phyloP scores from a whole-genome alignment of 345 rosid genomes.

The Raphanus sativus region DNA sequence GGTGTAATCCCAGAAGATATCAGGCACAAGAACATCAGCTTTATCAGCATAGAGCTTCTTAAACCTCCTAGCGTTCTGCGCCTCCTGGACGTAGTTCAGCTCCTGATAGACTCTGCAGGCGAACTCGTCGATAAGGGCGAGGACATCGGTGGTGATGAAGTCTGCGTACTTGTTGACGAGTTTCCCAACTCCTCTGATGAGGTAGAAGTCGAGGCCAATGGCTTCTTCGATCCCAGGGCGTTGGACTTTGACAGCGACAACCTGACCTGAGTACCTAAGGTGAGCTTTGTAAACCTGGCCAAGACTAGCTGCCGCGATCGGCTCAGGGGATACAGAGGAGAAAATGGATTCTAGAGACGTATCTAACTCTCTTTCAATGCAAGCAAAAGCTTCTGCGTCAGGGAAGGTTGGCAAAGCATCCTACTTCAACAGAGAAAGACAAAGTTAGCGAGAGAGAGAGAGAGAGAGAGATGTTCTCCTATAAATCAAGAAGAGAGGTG shows the following conservation, averaged over 20 bases:
- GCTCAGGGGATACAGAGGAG: constrained; percentile 75
- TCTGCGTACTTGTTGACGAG: constrained; percentile 76
- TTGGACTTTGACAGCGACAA: constrained; percentile 94
- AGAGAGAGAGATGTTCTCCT: neutral
- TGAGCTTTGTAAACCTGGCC: constrained; percentile 98
- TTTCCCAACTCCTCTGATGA: constrained; percentile 73
- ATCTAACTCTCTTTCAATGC: constrained; percentile 86
- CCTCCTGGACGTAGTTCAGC: constrained; percentile 97
- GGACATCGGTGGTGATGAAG: constrained; percentile 72
- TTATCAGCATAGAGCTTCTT: constrained; percentile 90
- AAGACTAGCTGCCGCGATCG: constrained; percentile 93
- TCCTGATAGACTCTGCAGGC: constrained; percentile 92
- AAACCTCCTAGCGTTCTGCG: constrained; percentile 92
- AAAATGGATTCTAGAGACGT: constrained; percentile 66
- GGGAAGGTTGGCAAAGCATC: constrained; percentile 96
- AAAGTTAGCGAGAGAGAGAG: constrained; percentile 4
- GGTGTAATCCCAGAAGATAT: constrained; percentile 94
- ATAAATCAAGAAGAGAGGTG: neutral
- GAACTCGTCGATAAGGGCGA: constrained; percentile 88
- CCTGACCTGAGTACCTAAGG: constrained; percentile 68
- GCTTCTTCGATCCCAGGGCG: constrained; percentile 89
- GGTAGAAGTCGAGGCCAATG: constrained; percentile 89
- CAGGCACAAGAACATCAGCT: constrained; percentile 90
- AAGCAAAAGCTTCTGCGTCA: constrained; percentile 79
- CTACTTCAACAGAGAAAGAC: constrained; percentile 42